phyloP scores from a whole-genome alignment of 257 asterid genomes.

The Solanum sparsipilum region DNA sequence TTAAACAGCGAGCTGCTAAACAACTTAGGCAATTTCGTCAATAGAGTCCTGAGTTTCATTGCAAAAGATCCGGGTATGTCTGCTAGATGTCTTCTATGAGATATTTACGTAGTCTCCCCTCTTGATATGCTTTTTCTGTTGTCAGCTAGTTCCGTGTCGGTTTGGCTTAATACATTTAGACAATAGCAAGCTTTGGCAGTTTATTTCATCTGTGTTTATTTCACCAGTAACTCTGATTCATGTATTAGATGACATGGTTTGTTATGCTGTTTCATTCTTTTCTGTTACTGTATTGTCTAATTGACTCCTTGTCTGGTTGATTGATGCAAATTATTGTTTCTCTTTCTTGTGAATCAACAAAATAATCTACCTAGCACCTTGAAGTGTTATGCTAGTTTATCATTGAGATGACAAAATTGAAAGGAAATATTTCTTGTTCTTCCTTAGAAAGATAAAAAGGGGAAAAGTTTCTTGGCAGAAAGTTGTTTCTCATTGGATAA shows the following conservation, averaged over 20 bases:
- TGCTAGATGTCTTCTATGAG: not conserved
- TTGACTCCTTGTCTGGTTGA: not conserved
- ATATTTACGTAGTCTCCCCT: not conserved
- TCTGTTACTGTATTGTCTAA: not conserved
- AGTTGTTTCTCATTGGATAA: not conserved
- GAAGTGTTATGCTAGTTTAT: not conserved
- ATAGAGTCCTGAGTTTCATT: constrained; percentile 90
- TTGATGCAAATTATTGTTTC: not conserved
- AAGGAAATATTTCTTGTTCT: not conserved
- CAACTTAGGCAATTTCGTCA: constrained; percentile 88
- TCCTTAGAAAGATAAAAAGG: not conserved
- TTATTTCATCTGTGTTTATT: not conserved
- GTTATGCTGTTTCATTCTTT: not conserved
- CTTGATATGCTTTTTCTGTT: not conserved
- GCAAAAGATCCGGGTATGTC: constrained; percentile 78
- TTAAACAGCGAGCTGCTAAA: constrained; percentile 66
- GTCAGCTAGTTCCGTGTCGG: not conserved
- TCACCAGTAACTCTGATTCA: not conserved
- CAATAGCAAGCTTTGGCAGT: not conserved
- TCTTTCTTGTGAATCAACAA: not conserved
- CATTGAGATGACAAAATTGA: not conserved
- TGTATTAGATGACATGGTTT: not conserved
- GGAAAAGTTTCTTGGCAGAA: not conserved
- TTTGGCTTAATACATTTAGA: not conserved
- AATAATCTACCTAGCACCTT: not conserved